Evolutionary conservation across 768 basidiomycete genomes (phyloP), one percentile per base, ranked within the genome.

Genomic region (Cystoderma amianthinum): DNA sequence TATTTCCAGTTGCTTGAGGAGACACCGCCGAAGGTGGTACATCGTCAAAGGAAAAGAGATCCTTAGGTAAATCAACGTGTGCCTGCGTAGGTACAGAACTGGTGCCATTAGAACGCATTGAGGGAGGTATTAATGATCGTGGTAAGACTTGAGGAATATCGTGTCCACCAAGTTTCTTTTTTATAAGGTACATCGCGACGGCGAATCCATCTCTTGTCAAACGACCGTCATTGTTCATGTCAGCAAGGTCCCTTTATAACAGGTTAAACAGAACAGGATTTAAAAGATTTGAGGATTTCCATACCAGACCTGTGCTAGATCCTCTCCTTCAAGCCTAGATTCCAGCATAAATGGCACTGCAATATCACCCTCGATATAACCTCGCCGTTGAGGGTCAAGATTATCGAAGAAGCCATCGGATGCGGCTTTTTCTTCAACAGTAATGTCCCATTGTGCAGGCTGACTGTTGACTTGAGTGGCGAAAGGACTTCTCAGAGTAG

Each of bases 271-370:
- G 20, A 39, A 17, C 34, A 45, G 20, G 22, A 45, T 1, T 39
- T 33, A 24, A 33, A 39, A n/a, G 13, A 23, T 24, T 21, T 17
- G 17, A 36, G 35, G 4, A 23, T 17, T 17, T 19, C 17, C 16
- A 39, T 54, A 95, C 95, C 96, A 99, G 37, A 99, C 69, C 51
- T 78, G 83, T 3, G 96, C 96, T n/a, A 99, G 72, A 18, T 76
- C 72, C 19, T 84, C 82, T 45, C 88, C 86, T 1, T 82, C 72
- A 35, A 99, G 64, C 35, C 86, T 82, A 22, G 91, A 94, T 61
- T 92, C 82, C 44, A 95, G 58, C 84, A 99, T 86, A 63, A 98
- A 98, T 2, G 90, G 91, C 3, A 96, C 96, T 5, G 92, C 96
- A 23, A 90, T 80, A 44, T 95, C 91, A 5, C 93, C 93, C 55